Conservation (phyloP, 2,329 filamentous ascomycete species). For the Fusarium tricinctum region DNA sequence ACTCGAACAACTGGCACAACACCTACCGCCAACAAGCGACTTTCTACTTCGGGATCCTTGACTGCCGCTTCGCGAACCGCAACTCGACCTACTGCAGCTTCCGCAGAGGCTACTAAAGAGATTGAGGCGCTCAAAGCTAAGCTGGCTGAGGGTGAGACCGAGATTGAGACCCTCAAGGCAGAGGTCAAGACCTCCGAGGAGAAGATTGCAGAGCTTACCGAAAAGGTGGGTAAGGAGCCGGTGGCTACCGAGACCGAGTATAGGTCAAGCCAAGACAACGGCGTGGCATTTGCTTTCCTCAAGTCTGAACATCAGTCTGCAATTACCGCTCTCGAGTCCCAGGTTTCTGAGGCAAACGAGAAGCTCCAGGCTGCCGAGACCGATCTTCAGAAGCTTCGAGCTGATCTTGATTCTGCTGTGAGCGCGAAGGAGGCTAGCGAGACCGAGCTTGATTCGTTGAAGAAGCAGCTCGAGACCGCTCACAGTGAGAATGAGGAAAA, state of each 20-base stretch:
- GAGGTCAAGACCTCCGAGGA: slow-evolving; percentile 69
- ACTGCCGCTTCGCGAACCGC: slow-evolving; percentile 55
- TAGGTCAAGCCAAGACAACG: slow-evolving; percentile 59
- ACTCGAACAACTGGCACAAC: slow-evolving; percentile 59
- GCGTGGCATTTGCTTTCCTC: slow-evolving; percentile 61
- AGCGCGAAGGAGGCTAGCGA: slow-evolving; percentile 64
- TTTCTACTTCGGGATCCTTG: slow-evolving; percentile 64
- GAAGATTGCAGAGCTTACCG: slow-evolving; percentile 68
- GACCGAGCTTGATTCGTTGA: slow-evolving; percentile 63
- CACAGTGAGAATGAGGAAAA: slow-evolving; percentile 55
- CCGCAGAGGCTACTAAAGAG: slow-evolving; percentile 65
- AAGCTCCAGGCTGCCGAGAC: slow-evolving; percentile 66
- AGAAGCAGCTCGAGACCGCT: slow-evolving; percentile 63
- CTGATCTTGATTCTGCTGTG: slow-evolving; percentile 63
- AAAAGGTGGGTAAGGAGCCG: slow-evolving; percentile 62
- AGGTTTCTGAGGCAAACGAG: slow-evolving; percentile 64
- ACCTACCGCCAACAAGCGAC: slow-evolving; percentile 65
- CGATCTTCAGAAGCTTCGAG: slow-evolving; percentile 65
- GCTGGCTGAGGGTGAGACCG: slow-evolving; percentile 69
- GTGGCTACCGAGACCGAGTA: slow-evolving; percentile 57
- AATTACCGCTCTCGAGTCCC: slow-evolving; percentile 61
- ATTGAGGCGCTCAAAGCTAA: slow-evolving; percentile 72
- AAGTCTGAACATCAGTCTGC: slow-evolving; percentile 66
- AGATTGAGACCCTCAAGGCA: slow-evolving; percentile 69
- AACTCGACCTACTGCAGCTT: slow-evolving; percentile 58